Base-by-base conservation (phyloP, 441 rosid species). In the Capsella rubella region DNA sequence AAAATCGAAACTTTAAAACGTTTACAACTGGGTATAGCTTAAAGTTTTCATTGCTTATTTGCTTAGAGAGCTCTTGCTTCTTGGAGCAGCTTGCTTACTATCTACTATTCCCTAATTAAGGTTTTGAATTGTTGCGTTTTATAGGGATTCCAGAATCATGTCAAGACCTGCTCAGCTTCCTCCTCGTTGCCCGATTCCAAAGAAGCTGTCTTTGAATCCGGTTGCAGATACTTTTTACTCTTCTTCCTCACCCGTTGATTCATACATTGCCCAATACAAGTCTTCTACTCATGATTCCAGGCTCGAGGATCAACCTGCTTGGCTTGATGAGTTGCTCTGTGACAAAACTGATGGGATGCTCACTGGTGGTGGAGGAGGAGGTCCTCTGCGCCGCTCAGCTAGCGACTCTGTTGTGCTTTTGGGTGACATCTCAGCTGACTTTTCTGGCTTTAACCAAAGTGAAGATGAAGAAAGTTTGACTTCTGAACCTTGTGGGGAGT, bases 81-180 rank as follows among this genome's bases (percentile, higher is more conserved):
- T 42, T 54, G 69, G 27, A 71, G 54, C 35, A 45, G 58, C 35
- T 71, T 63, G 31, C 64, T 58, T 74, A 74, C 58, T 73, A 29
- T 29, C 34, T 31, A 18, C 59, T 51, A 4, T 70, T 46, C 8
- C 6, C 74, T 79, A 58, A 58, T 21, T 25, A 71, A 64, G 55
- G 25, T 28, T 18, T 18, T 35, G 42, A 50, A 25, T 78, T 69
- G 29, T 71, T 65, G 57, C 7, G 54, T 39, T 42, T 8, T 6
- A 52, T 76, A 74, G 80, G 65, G 25, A 46, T 8, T 45, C 56
- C 32, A 21, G 6, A 60, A 82, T 65, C 80, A 90, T 88, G 96
- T 82, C 95, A 65, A 84, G 88, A 77, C 95, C 83, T 78, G 81
- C 82, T 78, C 88, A 78, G 74, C 91, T 85, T 57, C 93, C 95